Base-by-base conservation (phyloP, 2,329 filamentous ascomycete species). In the Arthroderma sp. region DNA sequence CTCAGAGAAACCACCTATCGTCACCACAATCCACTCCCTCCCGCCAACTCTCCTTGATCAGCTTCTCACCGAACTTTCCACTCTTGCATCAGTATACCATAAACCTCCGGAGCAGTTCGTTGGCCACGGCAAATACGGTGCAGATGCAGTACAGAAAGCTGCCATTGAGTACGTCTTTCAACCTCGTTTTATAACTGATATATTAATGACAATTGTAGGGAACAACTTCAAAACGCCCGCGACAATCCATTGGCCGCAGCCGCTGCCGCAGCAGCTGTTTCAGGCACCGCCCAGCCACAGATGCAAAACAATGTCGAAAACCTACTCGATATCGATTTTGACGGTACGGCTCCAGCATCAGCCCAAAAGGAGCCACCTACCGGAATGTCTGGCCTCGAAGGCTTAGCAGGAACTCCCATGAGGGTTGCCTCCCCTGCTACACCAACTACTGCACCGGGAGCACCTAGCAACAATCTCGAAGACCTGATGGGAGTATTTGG, bases 61-160 rank as follows among this genome's bases (percentile, higher is more conserved):
- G 62, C 78, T 98, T n/a, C 77, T 98, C 6, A 74, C 75, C 6
- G 89, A 98, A 63, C 77, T 98, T 30, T 96, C 89, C 8, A 95
- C 91, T 6, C 76, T 98, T 29, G 87, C 91, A 5, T 96, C 89
- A 1, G 91, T 98, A 22, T 98, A 98, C 67, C 91, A 98, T 76
- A 96, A 94, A 68, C 88, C 88, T 6, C 88, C 91, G 38, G 86
- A 94, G 73, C 87, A 89, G n/a, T 98, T 98, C 64, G 82, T 98
- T 47, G 91, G 91, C 54, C 87, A 94, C 66, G 91, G 91, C 36
- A 81, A 89, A 38, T 95, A 85, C 55, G 91, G 89, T 33, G 88
- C 91, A 40, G 88, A 94, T 63, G 87, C 85, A 49, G 86, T 98
- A 58, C 91, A 96, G 65, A 82, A 83, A 53, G 89, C 89, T 42